A percentile compares a stretch with the other conserved stretches of the same genome.
phyloP scores from a whole-genome alignment of 768 basidiomycete genomes.

The Phallus indusiatus region DNA sequence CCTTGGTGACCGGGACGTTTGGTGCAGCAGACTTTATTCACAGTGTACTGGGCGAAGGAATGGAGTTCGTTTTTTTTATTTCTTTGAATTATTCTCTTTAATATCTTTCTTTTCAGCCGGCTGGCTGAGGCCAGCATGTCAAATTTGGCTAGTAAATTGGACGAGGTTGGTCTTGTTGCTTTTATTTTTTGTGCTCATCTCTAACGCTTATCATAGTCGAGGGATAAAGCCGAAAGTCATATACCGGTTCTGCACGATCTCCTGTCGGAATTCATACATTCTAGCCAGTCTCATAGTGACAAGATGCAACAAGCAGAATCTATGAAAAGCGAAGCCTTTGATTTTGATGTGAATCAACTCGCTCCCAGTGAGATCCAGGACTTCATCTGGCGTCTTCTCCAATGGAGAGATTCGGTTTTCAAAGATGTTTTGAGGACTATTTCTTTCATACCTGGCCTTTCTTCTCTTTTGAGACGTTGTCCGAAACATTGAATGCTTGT shows the following conservation, averaged over 20 bases:
- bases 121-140: conserved; percentile 54
- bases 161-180: conserved; percentile 20
- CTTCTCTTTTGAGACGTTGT: conserved; percentile 49
- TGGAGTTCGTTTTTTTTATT: conserved; percentile 34
- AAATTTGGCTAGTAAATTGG: conserved; percentile 44
- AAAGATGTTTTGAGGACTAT: conserved; percentile 44
- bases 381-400: conserved; percentile 44
- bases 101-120: conserved; percentile 26
- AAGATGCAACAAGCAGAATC: conserved; percentile 46
- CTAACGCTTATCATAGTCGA: conserved; percentile 10
- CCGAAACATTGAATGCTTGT: conserved; percentile 62
- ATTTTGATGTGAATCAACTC: conserved; percentile 53
- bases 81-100: background rate
- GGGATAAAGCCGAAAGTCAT: conserved; percentile 26
- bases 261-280: conserved; percentile 40
- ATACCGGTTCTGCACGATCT: conserved; percentile 32
- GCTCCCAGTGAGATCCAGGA: conserved; percentile 56
- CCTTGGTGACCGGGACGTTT: conserved; percentile 62
- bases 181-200: background rate
- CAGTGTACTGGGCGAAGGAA: conserved; percentile 55
- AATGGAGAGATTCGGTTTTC: conserved; percentile 56
- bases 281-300: conserved; percentile 31
- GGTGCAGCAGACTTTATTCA: conserved; percentile 60
- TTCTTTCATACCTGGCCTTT: conserved; percentile 56
- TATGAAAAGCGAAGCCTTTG: conserved; percentile 49